Evolutionary conservation across 495 filamentous ascomycete species (phyloP).

Genomic region (Aspergillus egyptiacus): DNA sequence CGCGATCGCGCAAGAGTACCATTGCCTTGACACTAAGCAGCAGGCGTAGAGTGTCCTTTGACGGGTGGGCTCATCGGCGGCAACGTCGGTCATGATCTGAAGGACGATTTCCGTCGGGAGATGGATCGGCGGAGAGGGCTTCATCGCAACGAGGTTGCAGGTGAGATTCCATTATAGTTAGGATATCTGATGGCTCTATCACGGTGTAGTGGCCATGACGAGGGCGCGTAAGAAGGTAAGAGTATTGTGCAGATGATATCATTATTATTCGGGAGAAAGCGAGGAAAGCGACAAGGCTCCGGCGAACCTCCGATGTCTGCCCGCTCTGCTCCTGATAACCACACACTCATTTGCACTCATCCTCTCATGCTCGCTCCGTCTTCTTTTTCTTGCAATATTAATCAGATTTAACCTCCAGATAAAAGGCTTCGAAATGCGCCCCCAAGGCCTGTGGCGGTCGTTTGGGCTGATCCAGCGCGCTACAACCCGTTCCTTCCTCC

Average conservation of each 20-base stretch:
- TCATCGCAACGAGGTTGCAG: slow-evolving; percentile 7
- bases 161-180: slow-evolving; percentile 8
- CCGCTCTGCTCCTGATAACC: slow-evolving; percentile 2
- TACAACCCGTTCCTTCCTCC: slow-evolving; percentile 17
- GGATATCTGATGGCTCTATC: slow-evolving; percentile 1
- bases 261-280: too few species aligned
- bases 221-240: background rate
- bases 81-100: slow-evolving; percentile 33
- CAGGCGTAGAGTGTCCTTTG: slow-evolving; percentile 49
- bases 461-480: slow-evolving; percentile 27
- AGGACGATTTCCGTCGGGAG: slow-evolving; percentile 52
- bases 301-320: background rate
- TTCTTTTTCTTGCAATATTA: background rate
- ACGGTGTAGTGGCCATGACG: slow-evolving; percentile 2
- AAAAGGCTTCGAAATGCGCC: slow-evolving; percentile 19
- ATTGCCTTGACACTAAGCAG: slow-evolving; percentile 55
- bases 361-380: background rate
- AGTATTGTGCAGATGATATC: slow-evolving; percentile 12
- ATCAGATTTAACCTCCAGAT: background rate
- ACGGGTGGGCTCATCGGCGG: slow-evolving; percentile 14
- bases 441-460: slow-evolving; percentile 25
- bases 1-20: slow-evolving; percentile 54
- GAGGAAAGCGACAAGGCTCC: too few species aligned
- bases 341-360: background rate
- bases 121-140: slow-evolving; percentile 17